Base-by-base conservation (phyloP, 208 protist species). In the Endotrypanum monterogeii region DNA sequence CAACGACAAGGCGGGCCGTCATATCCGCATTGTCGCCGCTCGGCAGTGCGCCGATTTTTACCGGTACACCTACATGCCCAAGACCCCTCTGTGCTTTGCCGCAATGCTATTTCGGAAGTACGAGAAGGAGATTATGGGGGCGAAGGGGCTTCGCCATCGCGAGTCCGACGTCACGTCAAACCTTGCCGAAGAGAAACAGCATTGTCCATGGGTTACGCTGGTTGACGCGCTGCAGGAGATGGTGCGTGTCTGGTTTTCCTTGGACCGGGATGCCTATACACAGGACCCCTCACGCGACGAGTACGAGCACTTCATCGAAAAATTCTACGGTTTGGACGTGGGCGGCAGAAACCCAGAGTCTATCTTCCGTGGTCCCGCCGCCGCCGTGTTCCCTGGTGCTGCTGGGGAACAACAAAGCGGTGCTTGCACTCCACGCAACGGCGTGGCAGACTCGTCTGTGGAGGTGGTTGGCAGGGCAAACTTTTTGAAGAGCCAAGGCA, bases 41-140 rank as follows among this genome's bases (percentile, higher is more conserved):
- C 78, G 88, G 35, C 72, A 90, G 52, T 88, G 85, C 68, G 91
- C 80, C 16, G 92, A 96, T 77, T 66, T 90, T 32, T 96, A 94
- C 77, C 84, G 89, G 75, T 94, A 86, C 73, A 74, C 71, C 39
- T 96, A 96, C 81, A 68, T 96, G 44, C 82, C 74, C 48, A 76
- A 82, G 71, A 94, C 78, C 32, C 91, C 91, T 14, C 82, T 86
- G 66, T 71, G 80, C 72, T 86, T 95, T 52, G 84, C 90, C 32
- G 73, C 85, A 16, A 63, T 56, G 41, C 56, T 89, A 23, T 74
- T 92, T 23, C 62, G 72, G 23, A 77, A 62, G 41, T 80, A 82
- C 74, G 70, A 67, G 37, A 46, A 52, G 52, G 61, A 82, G 56
- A 50, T 94, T 18, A 55, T 52, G 9, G 77, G 71, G 57, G 83